Evolutionary conservation across 805 yeast species (phyloP).

Genomic region (Suhomyces sp.): DNA sequence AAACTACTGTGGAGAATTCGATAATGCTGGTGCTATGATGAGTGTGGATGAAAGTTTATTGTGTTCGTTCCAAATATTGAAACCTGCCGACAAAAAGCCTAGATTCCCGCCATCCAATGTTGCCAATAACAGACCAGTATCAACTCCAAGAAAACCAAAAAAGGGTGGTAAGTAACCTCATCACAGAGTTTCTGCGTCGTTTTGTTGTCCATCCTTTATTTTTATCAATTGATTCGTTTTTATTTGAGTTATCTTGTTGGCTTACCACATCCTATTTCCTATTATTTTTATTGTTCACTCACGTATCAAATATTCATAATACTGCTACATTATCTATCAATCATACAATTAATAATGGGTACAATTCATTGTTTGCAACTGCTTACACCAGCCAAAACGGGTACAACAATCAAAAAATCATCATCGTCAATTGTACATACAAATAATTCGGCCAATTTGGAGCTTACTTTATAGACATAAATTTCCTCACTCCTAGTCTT

Average conservation of each 20-base stretch:
- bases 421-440: conserved; percentile 3
- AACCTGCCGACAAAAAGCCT: conserved; percentile 96
- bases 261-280: not conserved
- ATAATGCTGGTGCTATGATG: conserved; percentile 99
- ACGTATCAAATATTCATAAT: not conserved
- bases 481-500: not conserved
- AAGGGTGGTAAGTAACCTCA: conserved; percentile 43
- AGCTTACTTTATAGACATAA: conserved; percentile 1
- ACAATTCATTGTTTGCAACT: not conserved
- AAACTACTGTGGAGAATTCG: conserved; percentile 98
- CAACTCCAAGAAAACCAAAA: conserved; percentile 60
- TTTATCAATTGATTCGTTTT: not conserved
- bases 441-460: conserved; percentile 1
- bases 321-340: not conserved
- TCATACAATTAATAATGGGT: not conserved
- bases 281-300: not conserved
- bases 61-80: conserved; percentile 94
- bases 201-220: not conserved
- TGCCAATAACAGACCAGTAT: conserved; percentile 48
- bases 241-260: not conserved
- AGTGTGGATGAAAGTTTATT: conserved; percentile 93
- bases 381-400: not conserved
- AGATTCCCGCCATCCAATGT: conserved; percentile 50
- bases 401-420: not conserved
- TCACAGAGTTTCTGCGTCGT: not conserved